Base-by-base conservation (phyloP, 306 rosid genomes). In the Cucurbita moschata region DNA sequence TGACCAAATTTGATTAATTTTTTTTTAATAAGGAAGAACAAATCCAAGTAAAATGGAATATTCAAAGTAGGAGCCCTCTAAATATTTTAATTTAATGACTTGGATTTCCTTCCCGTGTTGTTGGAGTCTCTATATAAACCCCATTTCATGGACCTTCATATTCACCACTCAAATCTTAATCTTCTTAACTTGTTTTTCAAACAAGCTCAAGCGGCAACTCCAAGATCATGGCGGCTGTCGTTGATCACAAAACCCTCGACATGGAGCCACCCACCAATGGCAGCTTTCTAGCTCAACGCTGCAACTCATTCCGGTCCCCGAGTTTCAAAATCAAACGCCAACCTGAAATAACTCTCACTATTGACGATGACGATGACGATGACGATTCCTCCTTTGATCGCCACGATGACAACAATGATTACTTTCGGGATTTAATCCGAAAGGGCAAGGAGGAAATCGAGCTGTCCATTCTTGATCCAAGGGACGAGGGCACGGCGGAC, bases 181-280 rank as follows among this genome's bases (percentile, higher is more conserved):
- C 35, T 30, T 30, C 4, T 30, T 30, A 2, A 30, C 35, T 30
- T 30, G 35, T 30, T 30, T 30, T 30, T 30, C 3, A 30, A 16
- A 26, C 30, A 30, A 58, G 26, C 63, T 13, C 30, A 5, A 60
- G 30, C 30, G 30, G 30, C 30, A 26, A 26, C 30, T 26, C 30
- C 30, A 26, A 26, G 3, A 26, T 26, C 30, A 90, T 88, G 97
- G 85, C 92, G 62, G 78, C 96, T 71, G 81, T 89, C 11, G 88
- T 88, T 5, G 63, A 62, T 62, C 68, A 15, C 12, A 62, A 62
- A 62, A 8, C 82, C 71, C 84, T 88, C 55, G 69, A 55, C 51
- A 72, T 76, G 63, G 79, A 81, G 15, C 78, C 80, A 3, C 35
- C 83, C 46, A 3, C 72, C 9, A 88, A 77, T 69, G 81, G 80